Conservation (phyloP, 306 rosid genomes). For the Crotalaria pallida region DNA sequence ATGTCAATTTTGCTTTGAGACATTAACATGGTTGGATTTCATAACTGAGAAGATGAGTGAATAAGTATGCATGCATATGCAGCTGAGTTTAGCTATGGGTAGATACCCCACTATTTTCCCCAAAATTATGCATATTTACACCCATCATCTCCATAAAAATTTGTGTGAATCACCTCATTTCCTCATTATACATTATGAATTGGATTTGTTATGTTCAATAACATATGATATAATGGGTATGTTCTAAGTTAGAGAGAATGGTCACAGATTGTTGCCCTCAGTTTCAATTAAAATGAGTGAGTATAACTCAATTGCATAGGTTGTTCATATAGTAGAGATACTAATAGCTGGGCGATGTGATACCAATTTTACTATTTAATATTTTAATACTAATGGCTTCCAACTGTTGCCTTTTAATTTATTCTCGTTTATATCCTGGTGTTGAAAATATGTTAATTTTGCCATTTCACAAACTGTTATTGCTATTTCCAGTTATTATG, state of each 20-base stretch:
- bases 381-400: background rate
- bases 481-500: constrained; percentile 9
- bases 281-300: background rate
- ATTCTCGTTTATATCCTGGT: background rate
- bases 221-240: background rate
- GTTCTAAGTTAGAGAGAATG: background rate
- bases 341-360: background rate
- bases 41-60: constrained; percentile 16
- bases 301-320: constrained; percentile 2
- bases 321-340: background rate
- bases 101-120: background rate
- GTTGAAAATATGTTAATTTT: constrained; percentile 9
- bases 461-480: background rate
- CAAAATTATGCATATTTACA: background rate
- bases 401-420: background rate
- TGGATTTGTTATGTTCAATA: background rate
- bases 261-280: background rate
- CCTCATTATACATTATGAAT: background rate
- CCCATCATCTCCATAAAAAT: background rate
- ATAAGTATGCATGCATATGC: background rate
- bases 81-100: background rate
- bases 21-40: background rate
- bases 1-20: constrained; percentile 1
- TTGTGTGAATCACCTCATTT: background rate
- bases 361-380: background rate